Conservation (phyloP, 148 eudicot species). For the Spergularia marina region DNA sequence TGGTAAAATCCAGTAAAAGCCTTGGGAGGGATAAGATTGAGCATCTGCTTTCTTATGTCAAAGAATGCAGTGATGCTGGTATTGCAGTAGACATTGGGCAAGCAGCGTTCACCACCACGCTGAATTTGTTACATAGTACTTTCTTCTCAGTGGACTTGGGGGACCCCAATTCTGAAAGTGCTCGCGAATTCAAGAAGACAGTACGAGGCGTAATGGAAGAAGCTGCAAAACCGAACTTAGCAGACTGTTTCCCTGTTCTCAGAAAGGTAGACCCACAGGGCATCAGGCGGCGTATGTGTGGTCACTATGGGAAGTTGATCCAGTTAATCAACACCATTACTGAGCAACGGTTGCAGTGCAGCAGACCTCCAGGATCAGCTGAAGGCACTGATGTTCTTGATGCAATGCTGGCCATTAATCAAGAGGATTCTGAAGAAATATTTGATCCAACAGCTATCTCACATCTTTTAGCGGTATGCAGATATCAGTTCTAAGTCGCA, state of each 20-base stretch:
- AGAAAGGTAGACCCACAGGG: slow-evolving; percentile 21
- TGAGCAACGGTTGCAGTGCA: slow-evolving; percentile 17
- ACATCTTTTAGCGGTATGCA: slow-evolving; percentile 4
- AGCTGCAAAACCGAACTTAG: slow-evolving; percentile 20
- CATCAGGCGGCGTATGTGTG: slow-evolving; percentile 17
- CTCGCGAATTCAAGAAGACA: slow-evolving; percentile 4
- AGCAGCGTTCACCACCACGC: slow-evolving; percentile 15
- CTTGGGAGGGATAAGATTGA: slow-evolving; percentile 10
- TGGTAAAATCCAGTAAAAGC: neutral
- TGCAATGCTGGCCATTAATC: slow-evolving; percentile 11
- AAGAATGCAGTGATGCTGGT: slow-evolving; percentile 7
- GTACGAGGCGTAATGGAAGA: slow-evolving; percentile 15
- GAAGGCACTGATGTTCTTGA: slow-evolving; percentile 20
- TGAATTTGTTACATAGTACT: slow-evolving; percentile 23
- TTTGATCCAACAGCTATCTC: slow-evolving; percentile 5
- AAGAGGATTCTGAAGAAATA: neutral
- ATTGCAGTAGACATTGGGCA: slow-evolving; percentile 19
- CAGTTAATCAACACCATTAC: slow-evolving; percentile 9
- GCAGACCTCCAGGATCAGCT: slow-evolving; percentile 3
- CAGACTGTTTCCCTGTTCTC: slow-evolving; percentile 17
- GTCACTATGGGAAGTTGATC: slow-evolving; percentile 16
- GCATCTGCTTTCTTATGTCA: slow-evolving; percentile 19
- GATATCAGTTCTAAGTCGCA: neutral
- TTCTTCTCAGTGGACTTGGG: slow-evolving; percentile 26
- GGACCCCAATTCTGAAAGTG: slow-evolving; percentile 4